Evolutionary conservation across 2,329 filamentous ascomycete species (phyloP).

Genomic region (Ophiostoma angusticollis): DNA sequence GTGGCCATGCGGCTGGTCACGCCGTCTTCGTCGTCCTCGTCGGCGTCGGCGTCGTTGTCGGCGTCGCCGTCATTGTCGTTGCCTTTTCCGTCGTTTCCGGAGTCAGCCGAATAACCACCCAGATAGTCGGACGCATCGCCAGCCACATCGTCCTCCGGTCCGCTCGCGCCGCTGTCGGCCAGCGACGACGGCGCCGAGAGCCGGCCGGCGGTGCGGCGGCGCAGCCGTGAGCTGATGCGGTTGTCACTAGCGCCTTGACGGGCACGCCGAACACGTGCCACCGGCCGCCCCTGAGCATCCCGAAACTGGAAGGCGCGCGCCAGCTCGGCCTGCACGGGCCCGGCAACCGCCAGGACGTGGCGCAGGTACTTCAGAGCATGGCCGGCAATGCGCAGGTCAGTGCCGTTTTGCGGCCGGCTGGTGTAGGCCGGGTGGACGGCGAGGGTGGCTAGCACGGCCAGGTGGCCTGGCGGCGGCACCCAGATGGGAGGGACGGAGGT

Average conservation of each 20-base stretch:
- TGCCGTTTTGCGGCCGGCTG: slow-evolving; percentile 50
- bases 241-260: no score
- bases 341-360: slow-evolving; percentile 50
- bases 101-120: neutral
- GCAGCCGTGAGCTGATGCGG: no score
- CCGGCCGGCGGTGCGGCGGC: no score
- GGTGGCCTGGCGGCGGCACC: slow-evolving; percentile 56
- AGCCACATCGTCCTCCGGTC: neutral
- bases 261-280: no score
- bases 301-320: slow-evolving; percentile 60
- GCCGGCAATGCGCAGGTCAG: slow-evolving; percentile 50
- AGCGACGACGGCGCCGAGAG: no score
- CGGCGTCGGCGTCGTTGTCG: slow-evolving; percentile 27
- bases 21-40: slow-evolving; percentile 35
- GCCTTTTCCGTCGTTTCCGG: slow-evolving; percentile 16
- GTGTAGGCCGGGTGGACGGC: slow-evolving; percentile 70
- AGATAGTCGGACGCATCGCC: no score
- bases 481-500: slow-evolving; percentile 33
- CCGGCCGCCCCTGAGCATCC: neutral
- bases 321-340: slow-evolving; percentile 58
- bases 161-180: neutral
- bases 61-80: slow-evolving; percentile 22
- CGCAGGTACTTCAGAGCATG: slow-evolving; percentile 59
- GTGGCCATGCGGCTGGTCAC: slow-evolving; percentile 49
- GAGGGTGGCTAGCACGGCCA: slow-evolving; percentile 70